Conservation (phyloP, 2,329 filamentous ascomycete species). For the Didymella pomorum region DNA sequence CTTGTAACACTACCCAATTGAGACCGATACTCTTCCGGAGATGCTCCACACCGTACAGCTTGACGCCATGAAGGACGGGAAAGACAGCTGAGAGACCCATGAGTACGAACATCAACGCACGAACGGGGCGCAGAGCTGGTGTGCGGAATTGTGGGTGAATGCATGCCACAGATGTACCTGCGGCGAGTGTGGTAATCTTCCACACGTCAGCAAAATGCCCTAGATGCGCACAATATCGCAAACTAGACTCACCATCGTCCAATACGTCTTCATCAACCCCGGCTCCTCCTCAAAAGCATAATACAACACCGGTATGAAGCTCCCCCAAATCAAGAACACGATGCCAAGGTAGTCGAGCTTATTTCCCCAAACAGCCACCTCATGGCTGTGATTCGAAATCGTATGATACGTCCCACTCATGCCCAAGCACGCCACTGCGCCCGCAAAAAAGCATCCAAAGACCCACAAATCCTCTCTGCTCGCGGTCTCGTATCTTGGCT, state of each 20-base stretch:
- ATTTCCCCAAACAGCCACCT: conserved; percentile 83
- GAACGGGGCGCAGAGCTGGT: conserved; percentile 82
- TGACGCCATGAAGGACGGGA: conserved; percentile 79
- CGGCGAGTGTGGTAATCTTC: conserved; percentile 78
- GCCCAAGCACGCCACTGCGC: conserved; percentile 55
- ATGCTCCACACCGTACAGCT: conserved; percentile 69
- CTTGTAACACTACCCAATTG: conserved; percentile 80
- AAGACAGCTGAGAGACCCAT: conserved; percentile 86
- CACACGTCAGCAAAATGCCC: not conserved
- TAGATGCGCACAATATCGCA: no score
- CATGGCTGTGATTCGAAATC: conserved; percentile 81
- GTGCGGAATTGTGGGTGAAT: conserved; percentile 85
- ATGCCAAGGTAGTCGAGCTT: conserved; percentile 96
- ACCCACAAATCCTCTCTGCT: conserved; percentile 47
- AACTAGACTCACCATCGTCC: conserved; percentile 67
- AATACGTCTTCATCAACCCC: conserved; percentile 72
- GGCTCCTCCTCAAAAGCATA: conserved; percentile 69
- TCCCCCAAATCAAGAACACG: conserved; percentile 88
- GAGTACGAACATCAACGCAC: conserved; percentile 86
- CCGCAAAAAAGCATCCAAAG: conserved; percentile 51
- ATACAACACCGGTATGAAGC: conserved; percentile 82
- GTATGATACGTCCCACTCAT: conserved; percentile 78
- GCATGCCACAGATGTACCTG: conserved; percentile 79
- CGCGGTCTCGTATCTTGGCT: conserved; percentile 46
- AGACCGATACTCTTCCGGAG: conserved; percentile 80